Percentiles rank a stretch among this genome's conserved stretches.
Evolutionary conservation across 176 grass and related monocot species (phyloP).

Genomic region (Musa acuminata): DNA sequence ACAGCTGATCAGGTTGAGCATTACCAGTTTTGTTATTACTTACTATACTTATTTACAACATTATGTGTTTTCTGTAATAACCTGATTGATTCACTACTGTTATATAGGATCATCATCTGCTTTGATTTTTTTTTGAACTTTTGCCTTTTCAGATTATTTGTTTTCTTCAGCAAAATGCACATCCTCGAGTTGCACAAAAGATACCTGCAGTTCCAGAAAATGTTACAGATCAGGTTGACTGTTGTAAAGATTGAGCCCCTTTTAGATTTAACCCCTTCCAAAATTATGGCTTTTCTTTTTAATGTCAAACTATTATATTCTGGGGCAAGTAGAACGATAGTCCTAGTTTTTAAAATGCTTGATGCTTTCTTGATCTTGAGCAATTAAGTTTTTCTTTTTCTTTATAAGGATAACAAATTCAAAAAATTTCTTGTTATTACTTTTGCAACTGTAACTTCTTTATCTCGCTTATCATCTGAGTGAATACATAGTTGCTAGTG

Average conservation of each 20-base stretch:
- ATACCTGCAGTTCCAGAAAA: slow-evolving; percentile 61
- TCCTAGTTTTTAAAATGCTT: neutral
- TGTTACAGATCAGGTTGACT: slow-evolving; percentile 68
- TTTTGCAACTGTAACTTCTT: no score
- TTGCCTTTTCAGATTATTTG: slow-evolving; percentile 55
- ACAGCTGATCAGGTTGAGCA: slow-evolving; percentile 66
- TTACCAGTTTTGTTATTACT: neutral
- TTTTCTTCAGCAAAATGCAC: slow-evolving; percentile 86
- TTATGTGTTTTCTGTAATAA: no score
- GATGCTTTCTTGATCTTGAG: neutral
- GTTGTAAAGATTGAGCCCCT: neutral
- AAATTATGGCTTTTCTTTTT: neutral
- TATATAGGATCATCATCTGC: neutral
- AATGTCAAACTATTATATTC: neutral
- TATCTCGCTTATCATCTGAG: no score
- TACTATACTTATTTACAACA: no score
- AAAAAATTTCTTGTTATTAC: no score
- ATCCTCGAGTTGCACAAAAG: slow-evolving; percentile 74
- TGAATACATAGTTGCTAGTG: neutral
- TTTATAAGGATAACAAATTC: no score
- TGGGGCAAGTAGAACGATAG: neutral
- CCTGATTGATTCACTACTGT: neutral
- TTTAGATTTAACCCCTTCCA: neutral
- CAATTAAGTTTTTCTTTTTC: no score
- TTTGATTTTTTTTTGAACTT: neutral